Evolutionary conservation across 768 basidiomycete species (phyloP), one percentile per base, ranked within the genome.

Genomic region (Pisolithus microcarpus): DNA sequence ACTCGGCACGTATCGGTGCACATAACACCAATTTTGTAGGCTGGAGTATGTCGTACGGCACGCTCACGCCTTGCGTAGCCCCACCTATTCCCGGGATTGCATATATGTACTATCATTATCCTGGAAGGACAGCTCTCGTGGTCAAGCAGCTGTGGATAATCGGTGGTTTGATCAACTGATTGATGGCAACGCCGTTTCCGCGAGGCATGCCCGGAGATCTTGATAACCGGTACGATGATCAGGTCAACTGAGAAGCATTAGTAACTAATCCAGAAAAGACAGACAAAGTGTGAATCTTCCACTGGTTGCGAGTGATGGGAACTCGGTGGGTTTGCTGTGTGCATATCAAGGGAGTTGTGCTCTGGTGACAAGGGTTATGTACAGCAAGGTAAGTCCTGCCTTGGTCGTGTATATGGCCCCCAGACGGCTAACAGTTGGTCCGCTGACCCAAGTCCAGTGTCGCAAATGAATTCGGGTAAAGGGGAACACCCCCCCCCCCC

Each of bases 51-150:
- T 50, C 24, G 31, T 42, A 23, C 31, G 34, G 23, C 43, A 44
- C 15, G 28, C 43, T 9, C 43, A 26, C 9, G 30, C 43, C 48
- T 49, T 50, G 30, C 43, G 45, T 52, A 54, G 51, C 45, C 53
- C 21, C 48, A 42, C 48, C 31, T 21, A 43, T 47, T 31, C 40
- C 43, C 51, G 51, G 37, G 18, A 51, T 52, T 34, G 52, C 26
- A 11, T 18, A 52, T 21, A 15, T 43, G 31, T 54, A 47, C 26
- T 26, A n/a, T 44, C 31, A 36, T 37, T 34, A 21, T 38, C 46
- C 34, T n/a, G 11, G 39, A 13, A n/a, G 18, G 18, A 40, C 1
- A 15, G 38, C n/a, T 16, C n/a, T 9, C 40, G 21, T 43, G 26
- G 23, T 24, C 23, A 43, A 26, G 26, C 26, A 26, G 43, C 43